A percentile compares a stretch with the other conserved stretches of the same genome.
Conservation (phyloP, 805 yeast species). For the Pichia exigua region DNA sequence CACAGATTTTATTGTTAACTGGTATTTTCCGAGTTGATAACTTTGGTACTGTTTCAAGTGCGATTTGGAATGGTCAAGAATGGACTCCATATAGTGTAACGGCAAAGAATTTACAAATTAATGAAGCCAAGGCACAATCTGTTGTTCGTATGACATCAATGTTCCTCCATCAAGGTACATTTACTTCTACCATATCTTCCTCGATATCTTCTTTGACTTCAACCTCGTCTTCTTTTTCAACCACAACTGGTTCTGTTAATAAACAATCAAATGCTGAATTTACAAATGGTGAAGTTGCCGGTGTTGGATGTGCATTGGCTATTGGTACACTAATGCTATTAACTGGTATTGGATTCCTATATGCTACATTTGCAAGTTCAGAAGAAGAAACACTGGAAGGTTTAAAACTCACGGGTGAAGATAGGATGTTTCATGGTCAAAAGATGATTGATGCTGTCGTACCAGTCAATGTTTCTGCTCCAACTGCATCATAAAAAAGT, state of each 20-base stretch:
- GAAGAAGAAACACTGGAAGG: slow-evolving; percentile 33
- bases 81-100: slow-evolving; percentile 65
- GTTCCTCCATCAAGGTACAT: slow-evolving; percentile 26
- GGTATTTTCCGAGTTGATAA: slow-evolving; percentile 44
- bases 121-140: slow-evolving; percentile 19
- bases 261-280: slow-evolving; percentile 17
- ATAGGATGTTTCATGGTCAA: slow-evolving; percentile 29
- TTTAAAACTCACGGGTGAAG: slow-evolving; percentile 46
- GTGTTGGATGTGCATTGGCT: slow-evolving; percentile 62
- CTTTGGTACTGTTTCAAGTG: slow-evolving; percentile 54
- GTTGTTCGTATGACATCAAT: slow-evolving; percentile 33
- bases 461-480: not conserved
- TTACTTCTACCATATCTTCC: slow-evolving; percentile 18
- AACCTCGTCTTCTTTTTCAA: slow-evolving; percentile 1
- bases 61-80: slow-evolving; percentile 51
- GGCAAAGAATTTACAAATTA: slow-evolving; percentile 22
- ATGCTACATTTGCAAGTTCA: slow-evolving; percentile 24
- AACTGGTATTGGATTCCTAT: slow-evolving; percentile 33
- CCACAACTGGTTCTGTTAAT: slow-evolving; percentile 5
- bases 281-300: slow-evolving; percentile 56
- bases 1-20: slow-evolving; percentile 44
- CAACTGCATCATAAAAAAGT: not conserved
- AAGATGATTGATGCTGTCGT: slow-evolving; percentile 33
- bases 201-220: slow-evolving; percentile 12
- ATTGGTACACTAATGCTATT: slow-evolving; percentile 40